These are phyloP conservation scores for Trypanosoma grayi DNA, from an alignment of 208 protist genomes.

Conservation along the genomic window DNA sequence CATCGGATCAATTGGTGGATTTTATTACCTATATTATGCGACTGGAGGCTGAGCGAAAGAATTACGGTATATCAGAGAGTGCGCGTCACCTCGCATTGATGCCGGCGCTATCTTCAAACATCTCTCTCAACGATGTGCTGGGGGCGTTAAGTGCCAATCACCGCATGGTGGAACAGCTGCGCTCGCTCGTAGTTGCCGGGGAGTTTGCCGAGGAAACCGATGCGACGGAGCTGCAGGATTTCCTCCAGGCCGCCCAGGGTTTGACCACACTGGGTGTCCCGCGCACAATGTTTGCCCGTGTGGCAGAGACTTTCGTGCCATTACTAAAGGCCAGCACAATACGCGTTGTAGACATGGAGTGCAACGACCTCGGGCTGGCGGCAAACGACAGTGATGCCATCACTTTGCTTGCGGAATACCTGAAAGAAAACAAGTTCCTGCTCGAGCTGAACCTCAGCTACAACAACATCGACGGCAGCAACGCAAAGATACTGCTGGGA, in stretches of 20 bases:
- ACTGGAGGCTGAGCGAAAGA: constrained; percentile 16
- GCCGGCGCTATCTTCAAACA: not conserved
- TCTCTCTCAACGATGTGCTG: constrained; percentile 8
- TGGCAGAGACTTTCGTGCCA: constrained; percentile 15
- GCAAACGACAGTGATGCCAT: constrained; percentile 35
- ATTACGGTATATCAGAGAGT: constrained; percentile 21
- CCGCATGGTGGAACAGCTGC: constrained; percentile 15
- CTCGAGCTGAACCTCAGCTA: constrained; percentile 49
- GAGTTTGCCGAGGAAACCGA: constrained; percentile 17
- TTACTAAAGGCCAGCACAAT: constrained; percentile 22
- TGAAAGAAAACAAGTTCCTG: constrained; percentile 82
- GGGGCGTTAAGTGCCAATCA: constrained; percentile 15
- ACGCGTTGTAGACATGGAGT: constrained; percentile 42
- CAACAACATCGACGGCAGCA: constrained; percentile 42
- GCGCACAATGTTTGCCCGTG: constrained; percentile 7
- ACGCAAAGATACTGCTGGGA: constrained; percentile 29
- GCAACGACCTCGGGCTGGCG: constrained; percentile 46
- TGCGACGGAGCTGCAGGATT: constrained; percentile 8
- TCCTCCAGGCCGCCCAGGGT: constrained; percentile 9
- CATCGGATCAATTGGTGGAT: constrained; percentile 23
- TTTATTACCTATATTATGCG: constrained; percentile 28
- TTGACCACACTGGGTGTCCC: constrained; percentile 11
- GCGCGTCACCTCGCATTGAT: constrained; percentile 11
- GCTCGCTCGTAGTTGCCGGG: constrained; percentile 17
- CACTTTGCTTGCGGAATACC: constrained; percentile 34